These are phyloP conservation scores for Heterobasidion annosum DNA, from an alignment of 1,284 basidiomycete species.

Conservation along the genomic window DNA sequence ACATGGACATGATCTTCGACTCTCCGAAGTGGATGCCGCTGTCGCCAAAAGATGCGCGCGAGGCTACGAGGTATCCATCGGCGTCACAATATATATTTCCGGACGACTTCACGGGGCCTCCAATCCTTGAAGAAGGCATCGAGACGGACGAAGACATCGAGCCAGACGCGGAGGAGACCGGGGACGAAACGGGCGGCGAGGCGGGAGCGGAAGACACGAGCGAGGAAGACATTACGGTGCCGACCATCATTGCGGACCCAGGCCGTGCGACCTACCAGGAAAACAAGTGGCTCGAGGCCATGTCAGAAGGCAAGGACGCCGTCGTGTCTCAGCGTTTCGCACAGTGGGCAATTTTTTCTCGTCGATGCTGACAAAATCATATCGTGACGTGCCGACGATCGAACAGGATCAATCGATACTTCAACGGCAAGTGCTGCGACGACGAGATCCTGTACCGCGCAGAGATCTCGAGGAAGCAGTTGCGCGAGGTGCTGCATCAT, in stretches of 20 bases:
- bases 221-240: constrained; percentile 23
- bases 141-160: constrained; percentile 23
- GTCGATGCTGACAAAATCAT: not conserved
- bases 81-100: constrained; percentile 1
- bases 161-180: constrained; percentile 14
- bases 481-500: constrained; percentile 70
- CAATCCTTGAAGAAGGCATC: constrained; percentile 14
- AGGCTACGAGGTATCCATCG: constrained; percentile 27
- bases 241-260: constrained; percentile 77
- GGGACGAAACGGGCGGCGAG: constrained; percentile 21
- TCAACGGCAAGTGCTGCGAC: constrained; percentile 73
- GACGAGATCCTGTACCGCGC: constrained; percentile 74
- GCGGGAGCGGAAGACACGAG: constrained; percentile 13
- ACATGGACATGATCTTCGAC: constrained; percentile 1
- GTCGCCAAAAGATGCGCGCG: constrained; percentile 40
- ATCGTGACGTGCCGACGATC: not conserved
- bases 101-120: constrained; percentile 7
- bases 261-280: constrained; percentile 70
- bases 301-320: constrained; percentile 72
- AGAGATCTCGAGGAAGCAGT: constrained; percentile 66
- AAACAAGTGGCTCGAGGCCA: constrained; percentile 72
- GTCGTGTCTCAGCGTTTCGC: constrained; percentile 56
- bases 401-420: constrained; percentile 69
- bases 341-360: constrained; percentile 34
- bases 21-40: constrained; percentile 26